phyloP scores from a whole-genome alignment of 768 basidiomycete genomes.

The Strobilomyces echinocephalus region DNA sequence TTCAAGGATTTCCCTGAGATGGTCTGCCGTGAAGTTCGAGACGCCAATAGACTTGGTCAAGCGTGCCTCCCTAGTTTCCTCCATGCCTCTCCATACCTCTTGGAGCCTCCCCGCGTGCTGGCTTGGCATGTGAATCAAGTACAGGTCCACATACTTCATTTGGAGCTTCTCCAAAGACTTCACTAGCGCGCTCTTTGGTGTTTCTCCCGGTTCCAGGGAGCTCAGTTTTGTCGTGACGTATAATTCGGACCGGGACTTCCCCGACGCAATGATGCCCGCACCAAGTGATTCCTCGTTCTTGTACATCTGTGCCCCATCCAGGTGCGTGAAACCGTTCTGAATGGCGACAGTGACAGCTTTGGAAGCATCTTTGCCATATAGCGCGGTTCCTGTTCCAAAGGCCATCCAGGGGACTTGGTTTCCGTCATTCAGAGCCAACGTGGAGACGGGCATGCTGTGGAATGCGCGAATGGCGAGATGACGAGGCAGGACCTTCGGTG shows the following conservation, averaged over 20 bases:
- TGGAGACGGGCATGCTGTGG: slow-evolving; percentile 24
- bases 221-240: slow-evolving; percentile 60
- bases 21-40: slow-evolving; percentile 46
- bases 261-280: slow-evolving; percentile 44
- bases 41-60: slow-evolving; percentile 45
- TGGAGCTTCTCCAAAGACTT: slow-evolving; percentile 52
- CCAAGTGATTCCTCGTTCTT: slow-evolving; percentile 52
- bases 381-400: slow-evolving; percentile 59
- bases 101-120: slow-evolving; percentile 40
- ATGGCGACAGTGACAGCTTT: slow-evolving; percentile 43
- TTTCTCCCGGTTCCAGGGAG: slow-evolving; percentile 33
- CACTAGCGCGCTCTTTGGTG: slow-evolving; percentile 45
- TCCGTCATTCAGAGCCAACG: slow-evolving; percentile 53
- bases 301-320: slow-evolving; percentile 63
- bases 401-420: slow-evolving; percentile 50
- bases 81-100: slow-evolving; percentile 58
- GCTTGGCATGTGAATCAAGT: slow-evolving; percentile 51
- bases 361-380: slow-evolving; percentile 41
- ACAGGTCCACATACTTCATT: slow-evolving; percentile 57
- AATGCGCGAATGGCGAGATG: slow-evolving; percentile 4
- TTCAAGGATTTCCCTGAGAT: slow-evolving; percentile 42
- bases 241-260: slow-evolving; percentile 48
- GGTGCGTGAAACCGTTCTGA: slow-evolving; percentile 51
- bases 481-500: background rate
- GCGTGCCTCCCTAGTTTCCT: slow-evolving; percentile 45